phyloP scores from a whole-genome alignment of 2,329 filamentous ascomycete species.

The Cordyceps fumosorosea region DNA sequence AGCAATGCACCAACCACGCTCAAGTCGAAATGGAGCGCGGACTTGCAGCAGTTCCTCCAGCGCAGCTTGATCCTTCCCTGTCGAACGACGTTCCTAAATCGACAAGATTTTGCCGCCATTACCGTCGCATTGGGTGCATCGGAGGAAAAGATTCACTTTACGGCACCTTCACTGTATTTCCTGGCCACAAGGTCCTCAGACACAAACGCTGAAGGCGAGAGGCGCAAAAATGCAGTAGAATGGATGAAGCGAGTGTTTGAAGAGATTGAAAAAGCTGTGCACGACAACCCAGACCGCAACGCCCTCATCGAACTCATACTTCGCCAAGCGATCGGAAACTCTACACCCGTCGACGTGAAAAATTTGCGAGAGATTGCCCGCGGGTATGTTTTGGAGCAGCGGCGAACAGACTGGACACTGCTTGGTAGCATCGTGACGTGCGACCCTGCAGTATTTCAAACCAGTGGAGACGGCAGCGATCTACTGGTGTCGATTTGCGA shows the following conservation, averaged over 20 bases:
- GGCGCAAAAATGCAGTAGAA: slow-evolving; percentile 30
- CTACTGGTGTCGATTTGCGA: slow-evolving; percentile 36
- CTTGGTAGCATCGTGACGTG: slow-evolving; percentile 35
- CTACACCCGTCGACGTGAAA: slow-evolving; percentile 30
- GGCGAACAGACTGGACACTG: slow-evolving; percentile 36
- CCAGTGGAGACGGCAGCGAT: slow-evolving; percentile 29
- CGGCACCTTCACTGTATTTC: slow-evolving; percentile 39
- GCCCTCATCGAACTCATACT: slow-evolving; percentile 26
- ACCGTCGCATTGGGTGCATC: slow-evolving; percentile 35
- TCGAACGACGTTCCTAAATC: slow-evolving; percentile 39
- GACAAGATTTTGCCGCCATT: slow-evolving; percentile 35
- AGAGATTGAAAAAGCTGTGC: slow-evolving; percentile 24
- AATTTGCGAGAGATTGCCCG: slow-evolving; percentile 38
- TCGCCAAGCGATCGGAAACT: slow-evolving; percentile 23
- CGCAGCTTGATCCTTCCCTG: slow-evolving; percentile 46
- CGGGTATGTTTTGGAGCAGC: slow-evolving; percentile 31
- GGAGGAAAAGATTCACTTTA: slow-evolving; percentile 27
- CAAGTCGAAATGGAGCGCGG: slow-evolving; percentile 35
- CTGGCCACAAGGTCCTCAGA: slow-evolving; percentile 29
- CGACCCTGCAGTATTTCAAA: slow-evolving; percentile 42
- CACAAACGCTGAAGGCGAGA: slow-evolving; percentile 19
- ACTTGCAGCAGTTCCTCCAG: slow-evolving; percentile 43
- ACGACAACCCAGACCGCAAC: slow-evolving; percentile 20
- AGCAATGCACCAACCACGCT: slow-evolving; percentile 21
- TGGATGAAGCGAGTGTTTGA: slow-evolving; percentile 33